phyloP scores from a whole-genome alignment of 1,139 yeast species.

The Candida glucosophila region DNA sequence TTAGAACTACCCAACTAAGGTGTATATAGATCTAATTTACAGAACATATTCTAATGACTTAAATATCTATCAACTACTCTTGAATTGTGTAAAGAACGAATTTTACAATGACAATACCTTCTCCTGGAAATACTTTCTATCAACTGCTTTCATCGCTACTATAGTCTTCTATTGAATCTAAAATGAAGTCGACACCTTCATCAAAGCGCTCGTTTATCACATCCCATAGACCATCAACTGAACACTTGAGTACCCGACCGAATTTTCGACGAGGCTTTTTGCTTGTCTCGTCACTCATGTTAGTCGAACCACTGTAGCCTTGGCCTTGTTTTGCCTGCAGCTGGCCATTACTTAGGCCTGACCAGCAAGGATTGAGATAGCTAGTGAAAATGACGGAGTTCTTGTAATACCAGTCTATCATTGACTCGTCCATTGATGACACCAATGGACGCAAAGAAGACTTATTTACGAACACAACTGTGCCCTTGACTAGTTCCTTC shows the following conservation, averaged over 20 bases:
- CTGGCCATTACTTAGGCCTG: conserved; percentile 9
- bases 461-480: conserved; percentile 63
- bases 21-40: conserved; percentile 1
- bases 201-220: conserved; percentile 75
- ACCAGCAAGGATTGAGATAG: conserved; percentile 69
- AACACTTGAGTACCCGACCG: conserved; percentile 77
- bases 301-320: conserved; percentile 11
- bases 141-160: conserved; percentile 18
- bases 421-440: conserved; percentile 80
- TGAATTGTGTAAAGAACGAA: no score
- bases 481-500: conserved; percentile 57
- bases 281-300: conserved; percentile 27
- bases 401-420: conserved; percentile 86
- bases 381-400: conserved; percentile 80
- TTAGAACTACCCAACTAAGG: no score
- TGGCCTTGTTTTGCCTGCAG: conserved; percentile 7
- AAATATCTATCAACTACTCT: no score
- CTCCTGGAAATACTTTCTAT: no score
- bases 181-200: conserved; percentile 75
- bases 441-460: conserved; percentile 65
- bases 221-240: conserved; percentile 66
- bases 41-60: no score
- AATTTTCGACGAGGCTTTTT: conserved; percentile 83
- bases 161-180: conserved; percentile 61
- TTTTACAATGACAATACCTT: no score